These are phyloP conservation scores for Lichtheimia ornata DNA, from an alignment of 371 early-diverging fungal genomes.

Conservation along the genomic window DNA sequence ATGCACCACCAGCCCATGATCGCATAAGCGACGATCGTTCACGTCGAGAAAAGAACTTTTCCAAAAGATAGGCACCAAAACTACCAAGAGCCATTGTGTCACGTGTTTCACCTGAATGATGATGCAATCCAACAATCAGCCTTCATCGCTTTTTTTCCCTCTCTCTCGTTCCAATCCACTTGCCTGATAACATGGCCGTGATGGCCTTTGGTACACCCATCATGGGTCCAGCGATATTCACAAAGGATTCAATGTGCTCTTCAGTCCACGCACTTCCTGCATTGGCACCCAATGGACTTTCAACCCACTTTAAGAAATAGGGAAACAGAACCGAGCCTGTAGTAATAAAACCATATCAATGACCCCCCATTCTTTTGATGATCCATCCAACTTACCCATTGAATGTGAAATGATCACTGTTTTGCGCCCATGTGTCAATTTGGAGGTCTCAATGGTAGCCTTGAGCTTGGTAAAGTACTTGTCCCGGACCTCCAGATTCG, in stretches of 20 bases:
- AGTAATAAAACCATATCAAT: constrained; percentile 19
- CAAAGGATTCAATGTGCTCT: constrained; percentile 79
- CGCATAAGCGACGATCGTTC: constrained; percentile 81
- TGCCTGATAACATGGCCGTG: constrained; percentile 71
- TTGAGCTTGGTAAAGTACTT: constrained; percentile 83
- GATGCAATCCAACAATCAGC: neutral
- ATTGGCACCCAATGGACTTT: constrained; percentile 70
- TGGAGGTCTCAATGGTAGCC: constrained; percentile 69
- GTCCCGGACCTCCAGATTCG: constrained; percentile 88
- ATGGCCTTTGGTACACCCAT: constrained; percentile 90
- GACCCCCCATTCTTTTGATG: neutral
- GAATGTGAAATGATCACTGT: constrained; percentile 71
- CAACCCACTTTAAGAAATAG: constrained; percentile 94
- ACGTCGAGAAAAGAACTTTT: constrained; percentile 81
- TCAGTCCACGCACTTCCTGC: constrained; percentile 83
- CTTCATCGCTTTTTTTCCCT: neutral
- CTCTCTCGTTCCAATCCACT: neutral
- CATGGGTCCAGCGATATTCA: constrained; percentile 89
- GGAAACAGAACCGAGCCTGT: constrained; percentile 77
- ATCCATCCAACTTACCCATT: constrained; percentile 42
- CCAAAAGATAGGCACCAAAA: constrained; percentile 78
- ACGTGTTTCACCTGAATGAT: constrained; percentile 69
- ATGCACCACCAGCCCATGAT: constrained; percentile 81
- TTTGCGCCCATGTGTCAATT: constrained; percentile 52
- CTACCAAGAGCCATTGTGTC: constrained; percentile 86